Base-by-base conservation (phyloP, 371 early-diverging fungal species). In the Entomophthora muscae region DNA sequence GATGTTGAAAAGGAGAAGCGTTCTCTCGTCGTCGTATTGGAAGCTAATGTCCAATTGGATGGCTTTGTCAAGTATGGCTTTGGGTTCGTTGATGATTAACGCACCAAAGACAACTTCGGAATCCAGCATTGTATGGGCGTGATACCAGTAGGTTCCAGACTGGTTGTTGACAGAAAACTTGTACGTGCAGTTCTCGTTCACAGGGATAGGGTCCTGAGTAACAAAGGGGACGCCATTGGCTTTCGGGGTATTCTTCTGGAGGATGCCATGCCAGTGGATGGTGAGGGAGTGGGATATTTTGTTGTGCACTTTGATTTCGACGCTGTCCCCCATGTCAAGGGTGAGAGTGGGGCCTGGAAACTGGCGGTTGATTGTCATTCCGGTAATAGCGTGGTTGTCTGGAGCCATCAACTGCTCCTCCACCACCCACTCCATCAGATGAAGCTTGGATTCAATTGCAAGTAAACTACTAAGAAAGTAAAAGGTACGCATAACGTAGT, bases 221-320 rank as follows among this genome's bases (percentile, higher is more conserved):
- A 77, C 63, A 42, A 67, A 68, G n/a, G 77, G 75, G n/a, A 75
- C 70, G 24, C 77, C 77, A 51, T 77, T 75, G 0, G 73, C 60
- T 53, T 70, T 72, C 0, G 54, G 51, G 1, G 74, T 68, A 2
- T 72, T 72, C 1, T 72, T 65, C 42, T 73, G 72, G n/a, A 69
- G 65, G 21, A 75, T 72, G 42, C 77, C 77, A 42, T 77, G 75
- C 26, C 65, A 74, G 59, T 76, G 77, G 28, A 76, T 60, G 10
- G 68, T 66, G 2, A 63, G 57, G 51, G 10, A 7, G n/a, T 72
- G 69, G 1, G 32, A 28, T 24, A 68, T 51, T 13, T 64, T 64
- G 42, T 79, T 79, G 1, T 52, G 66, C 22, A 78, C 68, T 3
- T 62, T 57, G 22, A 79, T 26, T 5, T 68, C 63, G 13, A 78